Percentiles rank a stretch among this genome's conserved stretches.
Evolutionary conservation across 1,284 basidiomycete species (phyloP).

Genomic region (Fomitopsis palustris): DNA sequence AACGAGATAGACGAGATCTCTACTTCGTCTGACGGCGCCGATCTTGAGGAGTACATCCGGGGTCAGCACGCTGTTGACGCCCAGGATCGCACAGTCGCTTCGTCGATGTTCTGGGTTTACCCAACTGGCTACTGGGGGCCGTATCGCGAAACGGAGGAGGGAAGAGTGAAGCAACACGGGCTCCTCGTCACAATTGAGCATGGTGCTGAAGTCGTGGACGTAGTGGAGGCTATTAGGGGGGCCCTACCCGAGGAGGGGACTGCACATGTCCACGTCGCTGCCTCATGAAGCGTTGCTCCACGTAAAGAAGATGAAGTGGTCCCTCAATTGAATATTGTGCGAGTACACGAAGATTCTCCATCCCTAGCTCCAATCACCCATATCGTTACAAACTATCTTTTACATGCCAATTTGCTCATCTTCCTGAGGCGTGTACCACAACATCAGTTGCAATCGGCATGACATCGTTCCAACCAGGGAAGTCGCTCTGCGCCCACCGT

Average conservation of each 20-base stretch:
- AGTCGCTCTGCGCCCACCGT: conserved; percentile 8
- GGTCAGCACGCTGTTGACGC: not conserved
- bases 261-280: not conserved
- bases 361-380: no score
- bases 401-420: no score
- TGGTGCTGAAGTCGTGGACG: not conserved
- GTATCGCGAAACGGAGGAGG: conserved; percentile 3
- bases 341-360: no score
- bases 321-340: no score
- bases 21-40: not conserved
- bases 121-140: conserved; percentile 1
- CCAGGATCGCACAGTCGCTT: not conserved
- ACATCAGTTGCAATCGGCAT: conserved; percentile 8
- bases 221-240: not conserved
- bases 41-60: not conserved
- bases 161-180: not conserved
- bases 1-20: not conserved
- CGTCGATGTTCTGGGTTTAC: conserved; percentile 4
- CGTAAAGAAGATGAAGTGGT: no score
- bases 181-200: conserved; percentile 1
- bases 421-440: not conserved
- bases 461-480: conserved; percentile 9
- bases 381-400: no score
- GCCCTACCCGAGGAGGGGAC: not conserved
- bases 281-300: not conserved